A percentile compares a stretch with the other conserved stretches of the same genome.
These are phyloP conservation scores for Nicotiana knightiana DNA, from an alignment of 257 asterid species.

Conservation along the genomic window DNA sequence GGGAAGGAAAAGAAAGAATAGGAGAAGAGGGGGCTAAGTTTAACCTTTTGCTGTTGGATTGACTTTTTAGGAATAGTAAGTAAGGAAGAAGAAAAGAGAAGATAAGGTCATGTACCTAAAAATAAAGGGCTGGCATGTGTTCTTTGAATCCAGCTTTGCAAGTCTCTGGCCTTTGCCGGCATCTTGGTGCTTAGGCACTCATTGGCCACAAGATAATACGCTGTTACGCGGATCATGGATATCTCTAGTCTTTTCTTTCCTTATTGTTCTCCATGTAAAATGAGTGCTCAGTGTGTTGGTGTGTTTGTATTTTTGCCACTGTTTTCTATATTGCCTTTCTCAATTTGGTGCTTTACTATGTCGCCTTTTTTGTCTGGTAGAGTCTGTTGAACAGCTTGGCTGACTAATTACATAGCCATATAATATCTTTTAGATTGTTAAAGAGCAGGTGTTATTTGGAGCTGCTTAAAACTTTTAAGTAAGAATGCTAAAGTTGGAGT, in stretches of 20 bases:
- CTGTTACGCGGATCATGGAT: neutral
- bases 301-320: neutral
- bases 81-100: neutral
- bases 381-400: neutral
- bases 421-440: neutral
- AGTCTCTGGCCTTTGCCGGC: neutral
- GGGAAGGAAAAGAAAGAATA: neutral
- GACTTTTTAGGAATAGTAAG: neutral
- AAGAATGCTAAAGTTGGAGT: neutral
- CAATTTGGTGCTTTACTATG: neutral
- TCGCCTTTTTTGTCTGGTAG: neutral
- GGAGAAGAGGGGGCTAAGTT: too few relatives aligned
- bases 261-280: neutral
- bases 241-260: neutral
- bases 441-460: neutral
- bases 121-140: neutral
- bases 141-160: neutral
- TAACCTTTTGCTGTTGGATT: neutral
- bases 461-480: neutral
- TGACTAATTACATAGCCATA: neutral
- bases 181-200: neutral
- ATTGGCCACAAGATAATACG: neutral
- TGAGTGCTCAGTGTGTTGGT: neutral
- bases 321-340: neutral
- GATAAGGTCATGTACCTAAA: neutral